phyloP scores from a whole-genome alignment of 2,329 filamentous ascomycete genomes.

The Ceratocystis eucalypticola region DNA sequence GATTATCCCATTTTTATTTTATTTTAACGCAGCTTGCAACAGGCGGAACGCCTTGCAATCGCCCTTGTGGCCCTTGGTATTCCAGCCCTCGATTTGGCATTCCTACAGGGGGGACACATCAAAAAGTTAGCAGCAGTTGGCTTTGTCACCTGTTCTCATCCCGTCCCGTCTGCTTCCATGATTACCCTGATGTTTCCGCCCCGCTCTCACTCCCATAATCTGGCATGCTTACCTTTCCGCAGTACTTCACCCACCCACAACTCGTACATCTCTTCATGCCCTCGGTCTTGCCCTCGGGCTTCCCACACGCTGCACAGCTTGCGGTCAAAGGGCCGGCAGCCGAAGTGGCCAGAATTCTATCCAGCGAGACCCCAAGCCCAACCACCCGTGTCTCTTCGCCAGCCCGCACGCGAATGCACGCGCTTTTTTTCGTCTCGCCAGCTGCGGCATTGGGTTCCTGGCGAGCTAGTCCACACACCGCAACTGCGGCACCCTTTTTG shows the following conservation, averaged over 20 bases:
- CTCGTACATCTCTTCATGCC: constrained; percentile 31
- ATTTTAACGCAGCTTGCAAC: constrained; percentile 4
- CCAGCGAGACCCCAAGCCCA: constrained; percentile 24
- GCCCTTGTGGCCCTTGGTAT: constrained; percentile 19
- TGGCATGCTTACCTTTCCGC: constrained; percentile 30
- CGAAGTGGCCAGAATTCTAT: constrained; percentile 22
- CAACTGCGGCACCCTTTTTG: constrained; percentile 30
- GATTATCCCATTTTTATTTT: background rate
- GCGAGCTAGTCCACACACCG: constrained; percentile 26
- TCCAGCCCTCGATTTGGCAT: constrained; percentile 21
- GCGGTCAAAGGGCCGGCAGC: constrained; percentile 23
- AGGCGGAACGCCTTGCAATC: constrained; percentile 20
- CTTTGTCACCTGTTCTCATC: background rate
- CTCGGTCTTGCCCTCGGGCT: constrained; percentile 22
- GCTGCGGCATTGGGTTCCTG: constrained; percentile 23
- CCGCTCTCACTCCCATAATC: background rate
- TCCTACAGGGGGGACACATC: constrained; percentile 12
- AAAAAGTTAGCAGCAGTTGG: constrained; percentile 4
- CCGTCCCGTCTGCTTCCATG: background rate
- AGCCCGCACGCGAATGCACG: constrained; percentile 28
- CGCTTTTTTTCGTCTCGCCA: constrained; percentile 24
- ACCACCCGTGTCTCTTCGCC: constrained; percentile 26
- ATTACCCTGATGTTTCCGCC: background rate
- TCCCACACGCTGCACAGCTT: constrained; percentile 25
- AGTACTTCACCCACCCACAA: constrained; percentile 34